These are phyloP conservation scores for Lactuca sativa DNA, from an alignment of 129 eudicot genomes.

Conservation along the genomic window DNA sequence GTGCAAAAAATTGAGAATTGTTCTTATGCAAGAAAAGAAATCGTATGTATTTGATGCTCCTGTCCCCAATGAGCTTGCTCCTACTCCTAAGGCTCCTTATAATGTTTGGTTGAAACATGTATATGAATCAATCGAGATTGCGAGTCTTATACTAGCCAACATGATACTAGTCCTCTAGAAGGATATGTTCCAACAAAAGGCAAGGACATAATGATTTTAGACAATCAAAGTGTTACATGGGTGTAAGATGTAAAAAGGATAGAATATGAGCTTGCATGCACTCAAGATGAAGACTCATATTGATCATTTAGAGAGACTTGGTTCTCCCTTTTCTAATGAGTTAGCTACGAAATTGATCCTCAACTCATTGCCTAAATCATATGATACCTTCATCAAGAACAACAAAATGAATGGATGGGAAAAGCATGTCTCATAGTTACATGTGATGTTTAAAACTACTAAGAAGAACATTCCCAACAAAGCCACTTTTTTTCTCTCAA, in stretches of 20 bases:
- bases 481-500: too few relatives aligned
- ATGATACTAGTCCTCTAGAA: background rate
- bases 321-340: background rate
- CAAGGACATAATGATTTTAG: background rate
- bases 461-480: too few relatives aligned
- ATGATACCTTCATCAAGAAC: background rate
- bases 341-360: background rate
- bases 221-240: background rate
- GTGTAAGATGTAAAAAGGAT: background rate
- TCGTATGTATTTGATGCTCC: background rate
- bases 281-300: background rate
- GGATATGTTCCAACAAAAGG: background rate
- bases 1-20: background rate
- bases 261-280: background rate
- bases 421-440: too few relatives aligned
- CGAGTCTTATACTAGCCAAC: background rate
- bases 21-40: background rate
- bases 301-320: background rate
- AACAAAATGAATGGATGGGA: too few relatives aligned
- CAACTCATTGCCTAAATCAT: background rate
- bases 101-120: background rate
- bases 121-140: background rate
- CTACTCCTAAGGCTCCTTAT: background rate
- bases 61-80: background rate
- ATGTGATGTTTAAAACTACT: too few relatives aligned